Evolutionary conservation across 164 flowering plant genomes (phyloP).

Genomic region (Taxillus chinensis): DNA sequence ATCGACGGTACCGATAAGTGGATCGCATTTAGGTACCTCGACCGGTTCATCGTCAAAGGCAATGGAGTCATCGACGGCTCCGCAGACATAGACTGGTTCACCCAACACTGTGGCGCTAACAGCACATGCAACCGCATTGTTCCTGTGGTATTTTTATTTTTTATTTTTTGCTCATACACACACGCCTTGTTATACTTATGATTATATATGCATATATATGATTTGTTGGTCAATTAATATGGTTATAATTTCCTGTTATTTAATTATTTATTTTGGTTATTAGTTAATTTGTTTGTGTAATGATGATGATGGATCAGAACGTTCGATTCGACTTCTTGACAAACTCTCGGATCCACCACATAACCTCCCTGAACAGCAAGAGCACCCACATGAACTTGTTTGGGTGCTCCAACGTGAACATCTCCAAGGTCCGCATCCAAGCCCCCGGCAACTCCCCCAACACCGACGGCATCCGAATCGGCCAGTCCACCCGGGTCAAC

Average conservation of each 20-base stretch:
- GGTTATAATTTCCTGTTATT: no score
- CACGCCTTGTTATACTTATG: no score
- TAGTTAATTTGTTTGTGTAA: no score
- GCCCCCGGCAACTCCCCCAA: slow-evolving; percentile 41
- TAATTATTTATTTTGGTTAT: no score
- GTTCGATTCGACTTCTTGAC: slow-evolving; percentile 17
- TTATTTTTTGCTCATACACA: no score
- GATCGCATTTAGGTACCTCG: not conserved
- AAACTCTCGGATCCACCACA: slow-evolving; percentile 6
- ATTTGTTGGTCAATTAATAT: no score
- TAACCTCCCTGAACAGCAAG: slow-evolving; percentile 19
- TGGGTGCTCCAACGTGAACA: slow-evolving; percentile 8
- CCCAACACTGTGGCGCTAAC: not conserved
- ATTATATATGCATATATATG: no score
- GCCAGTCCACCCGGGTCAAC: slow-evolving; percentile 9
- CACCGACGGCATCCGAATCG: slow-evolving; percentile 51
- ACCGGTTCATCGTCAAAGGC: not conserved
- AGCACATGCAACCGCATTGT: not conserved
- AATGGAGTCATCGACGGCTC: not conserved
- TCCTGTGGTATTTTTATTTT: not conserved
- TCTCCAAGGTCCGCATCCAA: slow-evolving; percentile 6
- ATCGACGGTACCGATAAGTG: not conserved
- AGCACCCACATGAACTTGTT: slow-evolving; percentile 12
- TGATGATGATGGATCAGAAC: slow-evolving; percentile 14
- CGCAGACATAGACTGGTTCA: not conserved